phyloP scores from a whole-genome alignment of 2,329 filamentous ascomycete genomes.

The Xylaria sp. region DNA sequence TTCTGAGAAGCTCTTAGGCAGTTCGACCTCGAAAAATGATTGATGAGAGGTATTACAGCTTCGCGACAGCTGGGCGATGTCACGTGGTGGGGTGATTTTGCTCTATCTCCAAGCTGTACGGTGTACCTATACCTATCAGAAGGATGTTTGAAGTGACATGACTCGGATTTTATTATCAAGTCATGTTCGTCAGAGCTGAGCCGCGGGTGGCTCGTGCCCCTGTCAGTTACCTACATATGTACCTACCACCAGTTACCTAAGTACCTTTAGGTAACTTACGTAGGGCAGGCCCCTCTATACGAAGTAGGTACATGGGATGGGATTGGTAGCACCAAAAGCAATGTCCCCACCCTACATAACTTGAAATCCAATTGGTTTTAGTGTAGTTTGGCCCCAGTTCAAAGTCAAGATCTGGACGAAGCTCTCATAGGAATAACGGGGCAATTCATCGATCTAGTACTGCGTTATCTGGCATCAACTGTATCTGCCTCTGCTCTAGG shows the following conservation, averaged over 20 bases:
- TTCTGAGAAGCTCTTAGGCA: not conserved
- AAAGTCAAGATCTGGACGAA: slow-evolving; percentile 16
- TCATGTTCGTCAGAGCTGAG: slow-evolving; percentile 17
- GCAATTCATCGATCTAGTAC: slow-evolving; percentile 27
- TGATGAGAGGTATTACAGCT: slow-evolving; percentile 2
- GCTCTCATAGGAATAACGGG: slow-evolving; percentile 33
- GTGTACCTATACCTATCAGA: not conserved
- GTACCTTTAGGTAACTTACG: not conserved
- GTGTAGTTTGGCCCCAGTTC: slow-evolving; percentile 1
- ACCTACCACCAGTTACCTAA: not conserved
- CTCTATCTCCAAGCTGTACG: not conserved
- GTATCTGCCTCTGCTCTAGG: slow-evolving; percentile 6
- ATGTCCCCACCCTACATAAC: slow-evolving; percentile 18
- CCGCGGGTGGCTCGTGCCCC: slow-evolving; percentile 24
- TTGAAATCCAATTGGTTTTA: slow-evolving; percentile 13
- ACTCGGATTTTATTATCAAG: slow-evolving; percentile 4
- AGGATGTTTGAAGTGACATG: slow-evolving; percentile 1
- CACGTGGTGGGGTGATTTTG: slow-evolving; percentile 26
- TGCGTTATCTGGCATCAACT: slow-evolving; percentile 43
- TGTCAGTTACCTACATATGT: not conserved
- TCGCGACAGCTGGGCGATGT: slow-evolving; percentile 12
- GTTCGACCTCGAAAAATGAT: not conserved
- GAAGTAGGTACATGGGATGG: not conserved
- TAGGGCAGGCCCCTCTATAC: not conserved
- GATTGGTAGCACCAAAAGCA: slow-evolving; percentile 8